Evolutionary conservation across 805 yeast genomes (phyloP).

Genomic region (Naumovozyma dairenensis): DNA sequence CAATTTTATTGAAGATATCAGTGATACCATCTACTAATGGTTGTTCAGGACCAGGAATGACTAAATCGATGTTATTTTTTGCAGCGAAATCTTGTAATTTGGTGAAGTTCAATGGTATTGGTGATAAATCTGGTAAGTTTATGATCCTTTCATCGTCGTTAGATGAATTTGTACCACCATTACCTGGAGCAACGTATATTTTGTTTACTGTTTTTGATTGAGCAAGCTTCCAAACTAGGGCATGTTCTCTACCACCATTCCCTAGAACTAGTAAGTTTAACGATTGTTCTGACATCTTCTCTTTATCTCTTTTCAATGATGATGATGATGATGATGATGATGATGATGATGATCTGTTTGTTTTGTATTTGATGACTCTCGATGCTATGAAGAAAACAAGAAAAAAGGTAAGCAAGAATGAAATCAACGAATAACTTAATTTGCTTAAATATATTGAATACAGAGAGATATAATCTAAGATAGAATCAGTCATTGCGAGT

Average conservation of each 20-base stretch:
- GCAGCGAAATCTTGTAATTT: slow-evolving; percentile 65
- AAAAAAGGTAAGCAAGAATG: too few species aligned
- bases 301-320: too few species aligned
- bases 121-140: slow-evolving; percentile 55
- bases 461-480: too few species aligned
- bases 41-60: slow-evolving; percentile 98
- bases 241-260: slow-evolving; percentile 98
- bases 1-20: slow-evolving; percentile 60
- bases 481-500: too few species aligned
- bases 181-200: slow-evolving; percentile 92
- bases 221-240: slow-evolving; percentile 81
- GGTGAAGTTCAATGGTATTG: slow-evolving; percentile 57
- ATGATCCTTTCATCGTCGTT: slow-evolving; percentile 44
- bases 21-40: slow-evolving; percentile 93
- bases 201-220: slow-evolving; percentile 64
- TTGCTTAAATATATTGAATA: too few species aligned
- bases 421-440: too few species aligned
- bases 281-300: slow-evolving; percentile 10
- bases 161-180: slow-evolving; percentile 71
- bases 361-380: too few species aligned
- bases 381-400: too few species aligned
- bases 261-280: slow-evolving; percentile 79
- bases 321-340: too few species aligned
- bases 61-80: slow-evolving; percentile 56
- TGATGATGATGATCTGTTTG: too few species aligned